These are phyloP conservation scores for Halocafeteria seosinensis DNA, from an alignment of 108 stramenopile genomes.

Conservation along the genomic window DNA sequence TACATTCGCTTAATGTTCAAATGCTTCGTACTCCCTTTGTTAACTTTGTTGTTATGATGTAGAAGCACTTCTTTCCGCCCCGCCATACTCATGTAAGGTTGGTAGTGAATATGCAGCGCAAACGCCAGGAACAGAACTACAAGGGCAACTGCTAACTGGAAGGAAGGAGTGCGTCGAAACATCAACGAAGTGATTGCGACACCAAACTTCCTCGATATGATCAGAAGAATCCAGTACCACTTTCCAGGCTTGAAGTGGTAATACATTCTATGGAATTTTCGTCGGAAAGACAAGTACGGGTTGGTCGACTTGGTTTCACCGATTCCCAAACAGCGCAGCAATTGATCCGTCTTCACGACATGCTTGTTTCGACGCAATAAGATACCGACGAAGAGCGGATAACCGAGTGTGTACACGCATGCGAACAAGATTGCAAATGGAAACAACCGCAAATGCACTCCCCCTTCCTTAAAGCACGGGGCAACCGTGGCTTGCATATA, in stretches of 20 bases:
- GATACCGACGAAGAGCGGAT: background rate
- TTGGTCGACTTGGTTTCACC: slow-evolving; percentile 5
- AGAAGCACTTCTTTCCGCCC: too few relatives aligned
- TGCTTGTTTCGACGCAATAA: background rate
- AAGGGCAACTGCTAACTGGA: too few relatives aligned
- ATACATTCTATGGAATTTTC: background rate
- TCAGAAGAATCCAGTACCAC: background rate
- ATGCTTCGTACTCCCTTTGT: too few relatives aligned
- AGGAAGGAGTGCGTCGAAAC: too few relatives aligned
- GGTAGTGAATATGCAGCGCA: too few relatives aligned
- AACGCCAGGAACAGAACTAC: too few relatives aligned
- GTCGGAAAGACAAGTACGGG: background rate
- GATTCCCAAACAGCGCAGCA: slow-evolving; percentile 2
- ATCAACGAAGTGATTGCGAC: too few relatives aligned
- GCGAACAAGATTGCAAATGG: background rate
- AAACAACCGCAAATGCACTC: background rate
- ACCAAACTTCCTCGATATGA: too few relatives aligned
- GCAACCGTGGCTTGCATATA: background rate
- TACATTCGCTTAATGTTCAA: too few relatives aligned
- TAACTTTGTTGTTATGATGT: too few relatives aligned
- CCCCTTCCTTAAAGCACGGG: background rate
- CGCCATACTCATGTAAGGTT: too few relatives aligned
- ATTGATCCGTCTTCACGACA: slow-evolving; percentile 2
- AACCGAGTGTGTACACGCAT: background rate
- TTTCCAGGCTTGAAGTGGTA: slow-evolving; percentile 1